Base-by-base conservation (phyloP, 306 rosid species). In the Citrullus colocynthis region DNA sequence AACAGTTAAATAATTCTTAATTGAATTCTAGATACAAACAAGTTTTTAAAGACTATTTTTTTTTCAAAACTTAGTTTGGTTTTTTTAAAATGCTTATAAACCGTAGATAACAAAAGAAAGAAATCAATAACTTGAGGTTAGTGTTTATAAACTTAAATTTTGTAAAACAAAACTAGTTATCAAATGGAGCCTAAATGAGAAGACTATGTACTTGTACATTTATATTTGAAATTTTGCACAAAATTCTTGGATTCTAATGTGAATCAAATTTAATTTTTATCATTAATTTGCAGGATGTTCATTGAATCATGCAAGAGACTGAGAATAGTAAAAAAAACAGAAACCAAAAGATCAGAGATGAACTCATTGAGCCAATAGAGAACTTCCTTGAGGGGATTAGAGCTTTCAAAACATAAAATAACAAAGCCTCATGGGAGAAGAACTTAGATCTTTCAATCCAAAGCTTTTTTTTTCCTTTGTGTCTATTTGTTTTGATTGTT, bases 281-380 rank as follows among this genome's bases (percentile, higher is more conserved):
- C 17, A 15, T 37, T 36, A 9, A 65, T 55, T 44, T 59, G 79
- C 58, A 77, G 80, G 44, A 77, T 77, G 80, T 77, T 77, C 42
- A 57, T 15, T 14, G 80, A 77, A 77, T 57, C 80, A 77, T 77
- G 80, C 71, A 77, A 42, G 55, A 60, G 80, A 61, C 20, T 77
- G 59, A 77, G 59, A 41, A 77, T 77, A 77, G 59, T 77, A 59
- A 77, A 77, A 57, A 59, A 60, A 77, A 18, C 80, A n/a, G 79
- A 76, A 42, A 57, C 24, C 39, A 76, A 58, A 20, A 21, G 79
- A 76, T 57, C 51, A 5, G 78, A 69, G 36, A 13, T 20, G 75
- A 44, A 14, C 41, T 44, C 39, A 71, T 24, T 69, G 9, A 71
- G 58, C 21, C 58, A 71, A 67, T 11, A 67, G 11, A 45, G 57